Evolutionary conservation across 2,329 filamentous ascomycete genomes (phyloP), one percentile per base, ranked within the genome.

Genomic region (Xylaria sp.): DNA sequence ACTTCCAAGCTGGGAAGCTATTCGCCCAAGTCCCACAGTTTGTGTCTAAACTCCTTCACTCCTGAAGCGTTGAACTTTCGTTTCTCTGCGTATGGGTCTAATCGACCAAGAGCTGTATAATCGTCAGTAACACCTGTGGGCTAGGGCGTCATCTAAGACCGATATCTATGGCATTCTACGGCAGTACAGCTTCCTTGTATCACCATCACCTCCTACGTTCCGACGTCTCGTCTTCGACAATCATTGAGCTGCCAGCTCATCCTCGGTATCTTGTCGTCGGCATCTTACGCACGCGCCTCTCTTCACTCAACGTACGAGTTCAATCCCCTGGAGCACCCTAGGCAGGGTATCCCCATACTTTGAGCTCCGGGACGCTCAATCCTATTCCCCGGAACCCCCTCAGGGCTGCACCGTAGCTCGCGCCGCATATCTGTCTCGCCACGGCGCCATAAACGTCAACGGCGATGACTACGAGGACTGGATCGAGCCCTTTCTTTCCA

Each of bases 371-470:
- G 75, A 80, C 7, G 41, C 46, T 47, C 77, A 79, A 24, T 75
- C 71, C 0, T 55, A 70, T 6, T 72, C 74, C 16, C 74, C 75
- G 1, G 61, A 68, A 2, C 65, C 75, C 2, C 80, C 80, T 0
- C 74, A 76, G 45, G 75, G 79, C 8, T 84, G 81, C 66, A 75
- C 73, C 0, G 70, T 78, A 1, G 75, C 72, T 0, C 74, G 77
- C 19, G 81, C 80, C 0, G 79, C 81, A 1, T 84, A 83, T 64
- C 70, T 84, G 0, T 74, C 79, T 16, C 80, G 82, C n/a, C 81
- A 84, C 61, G 81, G 81, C 0, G 81, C 82, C 38, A 84, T 84
- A 50, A 83, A 82, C 62, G 78, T 78, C 58, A 84, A 84, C 57
- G 81, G 84, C 59, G 79, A 78, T 54, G 82, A 84, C 62, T 83